Evolutionary conservation across 768 basidiomycete species (phyloP).

Genomic region (Russula lepida): DNA sequence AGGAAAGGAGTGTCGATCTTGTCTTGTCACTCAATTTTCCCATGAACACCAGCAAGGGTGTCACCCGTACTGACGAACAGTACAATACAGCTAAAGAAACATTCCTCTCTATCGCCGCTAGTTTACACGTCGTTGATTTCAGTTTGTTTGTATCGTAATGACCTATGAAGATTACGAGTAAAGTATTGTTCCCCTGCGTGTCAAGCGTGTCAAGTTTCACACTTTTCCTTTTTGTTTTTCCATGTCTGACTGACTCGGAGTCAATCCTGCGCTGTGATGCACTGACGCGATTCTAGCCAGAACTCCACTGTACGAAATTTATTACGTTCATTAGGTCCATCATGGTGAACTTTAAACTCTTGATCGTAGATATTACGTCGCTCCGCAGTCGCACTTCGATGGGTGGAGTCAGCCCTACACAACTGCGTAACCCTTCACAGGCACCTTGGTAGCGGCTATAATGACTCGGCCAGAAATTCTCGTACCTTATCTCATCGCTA

Average conservation of each 20-base stretch:
- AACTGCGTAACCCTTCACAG: not conserved
- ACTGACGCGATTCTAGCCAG: not conserved
- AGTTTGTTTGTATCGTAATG: slow-evolving; percentile 51
- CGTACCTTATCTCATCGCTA: not conserved
- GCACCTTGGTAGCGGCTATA: not conserved
- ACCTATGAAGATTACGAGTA: not conserved
- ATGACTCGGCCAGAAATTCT: not conserved
- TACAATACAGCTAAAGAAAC: slow-evolving; percentile 34
- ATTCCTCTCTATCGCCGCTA: slow-evolving; percentile 47
- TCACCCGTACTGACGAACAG: slow-evolving; percentile 34
- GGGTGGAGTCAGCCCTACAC: not conserved
- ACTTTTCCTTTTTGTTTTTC: too few relatives aligned
- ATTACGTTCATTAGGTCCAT: not conserved
- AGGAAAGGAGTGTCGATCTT: slow-evolving; percentile 64
- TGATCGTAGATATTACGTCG: not conserved
- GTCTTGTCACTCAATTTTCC: slow-evolving; percentile 84
- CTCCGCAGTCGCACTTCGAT: not conserved
- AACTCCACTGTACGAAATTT: not conserved
- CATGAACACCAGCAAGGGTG: slow-evolving; percentile 37
- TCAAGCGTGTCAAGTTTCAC: not conserved
- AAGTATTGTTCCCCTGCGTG: not conserved
- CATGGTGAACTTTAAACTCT: not conserved
- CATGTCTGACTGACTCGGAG: too few relatives aligned
- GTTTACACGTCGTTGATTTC: slow-evolving; percentile 61
- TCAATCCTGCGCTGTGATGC: too few relatives aligned